phyloP scores from a whole-genome alignment of 257 asterid genomes.

The Solanum ossicruentum region DNA sequence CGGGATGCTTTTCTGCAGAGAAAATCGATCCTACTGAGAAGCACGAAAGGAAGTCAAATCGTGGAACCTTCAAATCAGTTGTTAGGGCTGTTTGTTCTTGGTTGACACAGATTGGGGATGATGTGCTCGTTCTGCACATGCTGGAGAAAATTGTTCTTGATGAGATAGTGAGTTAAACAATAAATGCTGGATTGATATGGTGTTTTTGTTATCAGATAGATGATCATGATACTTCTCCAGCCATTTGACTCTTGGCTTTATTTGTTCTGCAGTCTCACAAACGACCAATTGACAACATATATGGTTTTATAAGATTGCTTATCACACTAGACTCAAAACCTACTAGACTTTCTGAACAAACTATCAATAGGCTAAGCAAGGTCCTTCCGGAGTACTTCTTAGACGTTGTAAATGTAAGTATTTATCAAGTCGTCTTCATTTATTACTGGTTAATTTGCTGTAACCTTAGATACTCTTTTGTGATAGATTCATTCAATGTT shows the following conservation, averaged over 20 bases:
- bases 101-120: constrained; percentile 66
- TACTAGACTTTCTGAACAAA: constrained; percentile 46
- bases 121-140: constrained; percentile 45
- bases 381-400: constrained; percentile 56
- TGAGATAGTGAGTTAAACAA: constrained; percentile 47
- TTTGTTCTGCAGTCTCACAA: constrained; percentile 37
- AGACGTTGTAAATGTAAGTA: constrained; percentile 41
- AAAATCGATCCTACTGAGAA: constrained; percentile 10
- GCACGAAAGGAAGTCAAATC: constrained; percentile 34
- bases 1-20: constrained; percentile 31
- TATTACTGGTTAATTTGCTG: neutral
- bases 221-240: neutral
- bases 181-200: neutral
- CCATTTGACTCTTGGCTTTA: neutral
- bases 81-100: constrained; percentile 36
- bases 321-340: constrained; percentile 47
- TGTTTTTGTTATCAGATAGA: neutral
- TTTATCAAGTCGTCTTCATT: neutral
- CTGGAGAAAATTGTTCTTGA: constrained; percentile 60
- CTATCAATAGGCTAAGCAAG: constrained; percentile 37
- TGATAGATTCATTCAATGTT: neutral
- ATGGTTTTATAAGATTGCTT: constrained; percentile 66
- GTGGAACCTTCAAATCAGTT: constrained; percentile 37
- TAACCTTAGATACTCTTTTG: neutral
- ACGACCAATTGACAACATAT: constrained; percentile 51